phyloP scores from a whole-genome alignment of 163 green algal genomes.

The Chlamydomonas reinhardtii region DNA sequence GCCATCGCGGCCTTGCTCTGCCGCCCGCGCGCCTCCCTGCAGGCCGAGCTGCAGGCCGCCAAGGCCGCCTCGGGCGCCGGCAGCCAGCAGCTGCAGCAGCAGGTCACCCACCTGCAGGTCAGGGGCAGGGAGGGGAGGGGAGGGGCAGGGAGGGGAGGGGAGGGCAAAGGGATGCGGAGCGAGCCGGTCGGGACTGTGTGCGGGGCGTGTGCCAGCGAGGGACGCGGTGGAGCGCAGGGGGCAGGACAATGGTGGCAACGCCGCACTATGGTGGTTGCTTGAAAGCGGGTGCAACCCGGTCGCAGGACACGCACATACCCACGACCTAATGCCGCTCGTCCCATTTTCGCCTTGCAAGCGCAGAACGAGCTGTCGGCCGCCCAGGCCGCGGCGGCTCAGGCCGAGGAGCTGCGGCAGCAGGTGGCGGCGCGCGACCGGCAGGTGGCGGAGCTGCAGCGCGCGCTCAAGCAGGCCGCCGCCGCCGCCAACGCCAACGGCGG shows the following conservation, averaged over 20 bases:
- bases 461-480: neutral
- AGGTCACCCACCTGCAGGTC: conserved; percentile 41
- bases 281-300: too few species aligned
- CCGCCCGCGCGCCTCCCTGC: neutral
- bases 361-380: conserved; percentile 25
- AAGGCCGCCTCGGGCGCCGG: too few species aligned
- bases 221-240: too few species aligned
- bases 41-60: neutral
- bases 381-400: neutral
- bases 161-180: neutral
- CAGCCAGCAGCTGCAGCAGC: neutral
- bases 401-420: conserved; percentile 17
- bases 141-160: neutral
- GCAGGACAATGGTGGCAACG: too few species aligned
- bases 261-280: too few species aligned
- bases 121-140: neutral
- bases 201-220: too few species aligned
- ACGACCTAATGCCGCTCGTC: neutral
- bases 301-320: too few species aligned
- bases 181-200: too few species aligned
- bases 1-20: too few species aligned
- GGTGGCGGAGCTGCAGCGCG: neutral
- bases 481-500: neutral
- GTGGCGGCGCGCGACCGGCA: neutral
- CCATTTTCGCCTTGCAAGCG: too few species aligned